Evolutionary conservation across 208 protist genomes (phyloP).

Genomic region (Leishmania tropica): DNA sequence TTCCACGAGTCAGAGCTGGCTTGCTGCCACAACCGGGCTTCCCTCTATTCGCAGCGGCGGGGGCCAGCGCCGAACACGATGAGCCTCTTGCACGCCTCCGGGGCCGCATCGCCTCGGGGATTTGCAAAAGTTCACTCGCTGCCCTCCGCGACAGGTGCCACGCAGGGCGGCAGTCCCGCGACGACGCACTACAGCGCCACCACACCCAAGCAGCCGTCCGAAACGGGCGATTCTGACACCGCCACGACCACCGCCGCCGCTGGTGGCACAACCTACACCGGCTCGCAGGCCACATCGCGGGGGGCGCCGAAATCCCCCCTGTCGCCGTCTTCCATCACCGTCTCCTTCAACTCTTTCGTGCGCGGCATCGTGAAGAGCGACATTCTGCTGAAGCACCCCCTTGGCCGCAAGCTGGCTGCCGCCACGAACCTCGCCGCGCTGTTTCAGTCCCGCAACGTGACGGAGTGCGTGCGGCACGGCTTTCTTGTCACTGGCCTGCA

Average conservation of each 20-base stretch:
- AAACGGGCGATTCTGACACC: neutral
- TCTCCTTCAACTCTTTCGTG: constrained; percentile 90
- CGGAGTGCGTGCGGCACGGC: constrained; percentile 78
- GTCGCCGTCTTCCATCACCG: constrained; percentile 28
- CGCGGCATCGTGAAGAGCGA: constrained; percentile 77
- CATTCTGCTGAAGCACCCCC: constrained; percentile 82
- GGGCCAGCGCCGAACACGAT: constrained; percentile 5
- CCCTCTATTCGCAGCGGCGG: constrained; percentile 10
- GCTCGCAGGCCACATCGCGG: neutral
- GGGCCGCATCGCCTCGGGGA: constrained; percentile 1
- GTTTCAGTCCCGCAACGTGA: constrained; percentile 77
- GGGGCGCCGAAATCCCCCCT: constrained; percentile 9
- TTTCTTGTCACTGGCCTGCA: constrained; percentile 79
- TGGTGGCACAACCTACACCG: neutral
- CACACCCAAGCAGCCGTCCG: neutral
- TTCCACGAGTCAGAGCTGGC: constrained; percentile 61
- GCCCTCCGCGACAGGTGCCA: neutral
- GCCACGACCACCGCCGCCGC: too few relatives aligned
- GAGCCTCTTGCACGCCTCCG: neutral
- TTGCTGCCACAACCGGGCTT: neutral
- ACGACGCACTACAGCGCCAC: neutral
- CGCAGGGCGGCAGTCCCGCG: neutral
- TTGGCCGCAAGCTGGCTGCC: constrained; percentile 76
- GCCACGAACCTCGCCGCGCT: constrained; percentile 81
- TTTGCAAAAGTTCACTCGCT: neutral